Percentiles rank a stretch among this genome's conserved stretches.
These are phyloP conservation scores for Hypoxylon subgilvum DNA, from an alignment of 495 filamentous ascomycete genomes.

Conservation along the genomic window DNA sequence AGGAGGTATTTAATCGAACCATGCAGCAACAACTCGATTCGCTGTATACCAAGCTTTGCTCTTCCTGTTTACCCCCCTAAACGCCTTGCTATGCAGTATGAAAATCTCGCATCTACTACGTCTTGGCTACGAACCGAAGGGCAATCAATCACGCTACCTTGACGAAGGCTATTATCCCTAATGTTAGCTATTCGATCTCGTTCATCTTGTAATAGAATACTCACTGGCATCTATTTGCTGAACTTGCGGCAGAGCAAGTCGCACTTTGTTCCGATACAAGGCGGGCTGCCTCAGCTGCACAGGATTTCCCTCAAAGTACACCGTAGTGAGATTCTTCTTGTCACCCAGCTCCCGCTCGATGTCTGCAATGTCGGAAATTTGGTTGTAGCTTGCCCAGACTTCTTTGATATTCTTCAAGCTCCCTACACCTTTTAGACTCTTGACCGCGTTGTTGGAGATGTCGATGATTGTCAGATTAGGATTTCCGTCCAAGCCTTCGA, in stretches of 20 bases:
- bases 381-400: constrained; percentile 92
- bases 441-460: constrained; percentile 86
- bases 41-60: neutral
- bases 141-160: constrained; percentile 22
- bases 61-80: constrained; percentile 15
- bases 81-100: constrained; percentile 43
- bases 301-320: constrained; percentile 97
- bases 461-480: constrained; percentile 78
- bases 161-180: constrained; percentile 48
- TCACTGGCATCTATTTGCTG: constrained; percentile 96
- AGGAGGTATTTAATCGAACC: constrained; percentile 10
- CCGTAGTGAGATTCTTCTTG: constrained; percentile 81
- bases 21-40: constrained; percentile 3
- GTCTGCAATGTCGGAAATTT: constrained; percentile 77
- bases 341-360: constrained; percentile 79
- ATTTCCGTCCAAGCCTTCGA: constrained; percentile 76
- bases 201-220: constrained; percentile 45
- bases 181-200: constrained; percentile 41
- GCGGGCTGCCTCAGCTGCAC: constrained; percentile 75
- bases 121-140: neutral
- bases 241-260: constrained; percentile 83
- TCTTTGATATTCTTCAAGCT: constrained; percentile 78
- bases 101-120: constrained; percentile 4
- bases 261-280: constrained; percentile 91
- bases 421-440: constrained; percentile 72